phyloP scores from a whole-genome alignment of 345 rosid species.

The Raphanus sativus region DNA sequence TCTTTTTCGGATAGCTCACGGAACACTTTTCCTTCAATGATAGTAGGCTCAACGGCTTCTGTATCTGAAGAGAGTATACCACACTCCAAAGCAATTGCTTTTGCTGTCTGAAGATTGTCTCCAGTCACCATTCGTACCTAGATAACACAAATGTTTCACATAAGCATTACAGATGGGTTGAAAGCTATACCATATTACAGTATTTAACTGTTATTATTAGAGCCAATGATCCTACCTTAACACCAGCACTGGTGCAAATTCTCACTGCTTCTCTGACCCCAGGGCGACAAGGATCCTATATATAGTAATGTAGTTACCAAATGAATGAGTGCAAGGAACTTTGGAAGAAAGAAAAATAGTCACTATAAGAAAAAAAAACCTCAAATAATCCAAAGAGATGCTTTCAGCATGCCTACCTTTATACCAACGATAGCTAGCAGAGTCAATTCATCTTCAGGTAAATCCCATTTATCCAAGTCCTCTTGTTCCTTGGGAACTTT shows the following conservation, averaged over 20 bases:
- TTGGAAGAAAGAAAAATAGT: background rate
- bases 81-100: conserved; percentile 94
- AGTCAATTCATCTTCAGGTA: conserved; percentile 91
- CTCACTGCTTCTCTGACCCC: conserved; percentile 83
- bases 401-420: conserved; percentile 53
- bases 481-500: conserved; percentile 67
- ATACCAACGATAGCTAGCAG: conserved; percentile 94
- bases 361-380: conserved; percentile 5
- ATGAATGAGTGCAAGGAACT: background rate
- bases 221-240: conserved; percentile 56
- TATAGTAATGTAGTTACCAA: background rate
- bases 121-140: conserved; percentile 99
- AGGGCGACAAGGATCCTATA: conserved; percentile 96
- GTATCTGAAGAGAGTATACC: conserved; percentile 73
- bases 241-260: conserved; percentile 81
- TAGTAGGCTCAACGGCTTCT: conserved; percentile 52
- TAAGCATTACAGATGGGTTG: background rate
- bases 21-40: conserved; percentile 89
- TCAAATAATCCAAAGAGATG: background rate
- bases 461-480: conserved; percentile 61
- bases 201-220: background rate
- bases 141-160: background rate
- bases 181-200: background rate
- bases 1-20: conserved; percentile 79
- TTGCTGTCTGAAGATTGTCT: conserved; percentile 94